Percentiles rank a stretch among this genome's conserved stretches.
phyloP scores from a whole-genome alignment of 148 eudicot genomes.

The Chenopodium suecicum region DNA sequence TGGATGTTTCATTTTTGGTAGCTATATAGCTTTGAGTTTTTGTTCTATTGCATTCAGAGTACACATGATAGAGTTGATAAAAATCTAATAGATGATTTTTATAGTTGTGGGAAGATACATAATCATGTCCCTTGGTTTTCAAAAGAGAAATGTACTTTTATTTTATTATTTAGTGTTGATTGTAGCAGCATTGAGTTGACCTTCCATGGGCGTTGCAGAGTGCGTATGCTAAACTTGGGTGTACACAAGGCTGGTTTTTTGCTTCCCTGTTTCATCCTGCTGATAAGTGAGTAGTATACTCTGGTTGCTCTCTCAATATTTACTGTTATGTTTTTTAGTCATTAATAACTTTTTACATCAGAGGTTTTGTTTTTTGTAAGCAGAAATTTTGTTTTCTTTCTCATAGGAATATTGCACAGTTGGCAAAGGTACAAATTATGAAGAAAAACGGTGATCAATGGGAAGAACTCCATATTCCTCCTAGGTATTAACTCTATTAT shows the following conservation, averaged over 20 bases:
- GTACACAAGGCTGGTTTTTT: conserved; percentile 87
- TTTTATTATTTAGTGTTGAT: too few relatives aligned
- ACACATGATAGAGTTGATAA: too few relatives aligned
- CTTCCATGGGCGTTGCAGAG: conserved; percentile 36
- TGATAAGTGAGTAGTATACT: conserved; percentile 65
- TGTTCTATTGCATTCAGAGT: background rate
- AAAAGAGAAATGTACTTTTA: too few relatives aligned
- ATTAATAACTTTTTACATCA: background rate
- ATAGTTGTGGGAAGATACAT: too few relatives aligned
- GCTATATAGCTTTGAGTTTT: background rate
- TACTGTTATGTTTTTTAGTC: background rate
- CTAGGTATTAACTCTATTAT: conserved; percentile 37
- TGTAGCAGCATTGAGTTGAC: background rate
- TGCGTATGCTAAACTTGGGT: conserved; percentile 80
- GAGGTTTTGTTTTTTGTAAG: background rate
- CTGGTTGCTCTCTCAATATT: background rate
- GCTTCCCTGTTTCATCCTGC: conserved; percentile 74
- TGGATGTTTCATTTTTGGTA: background rate
- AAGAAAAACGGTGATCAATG: conserved; percentile 59
- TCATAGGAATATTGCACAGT: conserved; percentile 75
- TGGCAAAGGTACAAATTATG: conserved; percentile 74
- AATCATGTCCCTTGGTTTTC: background rate
- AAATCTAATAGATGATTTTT: too few relatives aligned
- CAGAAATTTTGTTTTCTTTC: background rate
- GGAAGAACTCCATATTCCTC: conserved; percentile 69